These are phyloP conservation scores for Thalassiosira sp. DNA, from an alignment of 352 stramenopile genomes.

Conservation along the genomic window DNA sequence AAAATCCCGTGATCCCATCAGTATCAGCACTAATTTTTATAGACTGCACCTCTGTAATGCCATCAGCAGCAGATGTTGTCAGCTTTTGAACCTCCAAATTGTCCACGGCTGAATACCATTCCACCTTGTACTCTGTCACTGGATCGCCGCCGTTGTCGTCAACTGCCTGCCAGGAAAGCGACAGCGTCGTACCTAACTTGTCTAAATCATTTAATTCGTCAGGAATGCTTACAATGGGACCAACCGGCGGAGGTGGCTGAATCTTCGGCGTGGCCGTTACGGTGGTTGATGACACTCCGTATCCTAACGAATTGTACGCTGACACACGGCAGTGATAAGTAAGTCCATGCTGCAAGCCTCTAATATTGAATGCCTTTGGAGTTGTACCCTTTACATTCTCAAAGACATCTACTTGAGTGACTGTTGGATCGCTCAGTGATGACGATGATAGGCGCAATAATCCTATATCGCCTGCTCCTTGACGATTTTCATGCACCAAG, in stretches of 20 bases:
- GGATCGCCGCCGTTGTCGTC: slow-evolving; percentile 81
- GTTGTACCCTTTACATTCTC: slow-evolving; percentile 91
- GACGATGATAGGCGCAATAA: slow-evolving; percentile 80
- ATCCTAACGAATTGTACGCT: slow-evolving; percentile 94
- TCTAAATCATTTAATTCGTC: slow-evolving; percentile 23
- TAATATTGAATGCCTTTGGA: slow-evolving; percentile 88
- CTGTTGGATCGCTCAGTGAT: slow-evolving; percentile 65
- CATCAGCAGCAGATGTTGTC: slow-evolving; percentile 80
- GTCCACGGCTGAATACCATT: slow-evolving; percentile 73
- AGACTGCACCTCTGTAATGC: slow-evolving; percentile 80
- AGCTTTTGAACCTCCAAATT: slow-evolving; percentile 81
- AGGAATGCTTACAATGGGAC: slow-evolving; percentile 60
- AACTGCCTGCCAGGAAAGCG: slow-evolving; percentile 86
- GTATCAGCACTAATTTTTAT: slow-evolving; percentile 78
- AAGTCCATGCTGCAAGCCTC: slow-evolving; percentile 87
- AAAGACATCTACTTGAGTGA: slow-evolving; percentile 85
- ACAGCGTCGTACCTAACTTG: slow-evolving; percentile 86
- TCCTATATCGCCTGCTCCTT: slow-evolving; percentile 87
- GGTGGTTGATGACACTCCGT: slow-evolving; percentile 76
- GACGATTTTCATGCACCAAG: slow-evolving; percentile 88
- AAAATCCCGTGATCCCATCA: slow-evolving; percentile 86
- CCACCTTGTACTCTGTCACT: slow-evolving; percentile 75
- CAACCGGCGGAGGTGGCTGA: slow-evolving; percentile 57
- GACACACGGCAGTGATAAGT: slow-evolving; percentile 93
- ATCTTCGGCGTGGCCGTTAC: slow-evolving; percentile 54